Conservation (phyloP, 345 rosid genomes). For the Syzygium aromaticum region DNA sequence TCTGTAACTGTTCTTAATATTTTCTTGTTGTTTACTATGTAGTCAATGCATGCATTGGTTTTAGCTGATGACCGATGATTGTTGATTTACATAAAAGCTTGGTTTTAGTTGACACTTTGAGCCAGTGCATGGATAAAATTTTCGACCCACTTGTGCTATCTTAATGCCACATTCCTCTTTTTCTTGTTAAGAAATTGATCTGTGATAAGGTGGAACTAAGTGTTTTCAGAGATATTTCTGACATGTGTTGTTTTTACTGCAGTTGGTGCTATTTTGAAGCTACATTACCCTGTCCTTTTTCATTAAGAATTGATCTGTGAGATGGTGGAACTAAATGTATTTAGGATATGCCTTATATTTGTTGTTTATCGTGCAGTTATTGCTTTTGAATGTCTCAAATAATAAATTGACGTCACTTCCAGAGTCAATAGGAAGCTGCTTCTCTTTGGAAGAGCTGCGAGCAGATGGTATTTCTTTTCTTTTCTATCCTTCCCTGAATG, state of each 20-base stretch:
- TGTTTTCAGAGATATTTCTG: not conserved
- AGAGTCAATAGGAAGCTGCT: slow-evolving; percentile 95
- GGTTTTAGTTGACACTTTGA: not conserved
- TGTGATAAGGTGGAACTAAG: not conserved
- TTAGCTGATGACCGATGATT: not conserved
- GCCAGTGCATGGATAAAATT: not conserved
- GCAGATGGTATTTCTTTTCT: slow-evolving; percentile 57
- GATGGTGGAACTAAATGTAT: not conserved
- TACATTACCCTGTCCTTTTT: not conserved
- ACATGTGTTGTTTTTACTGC: not conserved
- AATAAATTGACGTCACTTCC: slow-evolving; percentile 86
- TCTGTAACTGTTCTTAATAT: not conserved
- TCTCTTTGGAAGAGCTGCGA: slow-evolving; percentile 84
- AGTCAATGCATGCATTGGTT: not conserved
- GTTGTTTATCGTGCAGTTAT: slow-evolving; percentile 49
- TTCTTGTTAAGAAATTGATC: not conserved
- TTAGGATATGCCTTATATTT: not conserved
- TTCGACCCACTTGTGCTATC: not conserved
- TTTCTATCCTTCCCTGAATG: not conserved
- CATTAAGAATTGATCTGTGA: slow-evolving; percentile 2
- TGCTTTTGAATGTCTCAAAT: slow-evolving; percentile 77
- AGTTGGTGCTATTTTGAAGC: not conserved
- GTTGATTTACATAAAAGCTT: not conserved
- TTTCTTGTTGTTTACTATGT: not conserved
- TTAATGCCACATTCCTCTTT: not conserved